Conservation (phyloP, 768 basidiomycete species). For the Leccinum incarnatum region DNA sequence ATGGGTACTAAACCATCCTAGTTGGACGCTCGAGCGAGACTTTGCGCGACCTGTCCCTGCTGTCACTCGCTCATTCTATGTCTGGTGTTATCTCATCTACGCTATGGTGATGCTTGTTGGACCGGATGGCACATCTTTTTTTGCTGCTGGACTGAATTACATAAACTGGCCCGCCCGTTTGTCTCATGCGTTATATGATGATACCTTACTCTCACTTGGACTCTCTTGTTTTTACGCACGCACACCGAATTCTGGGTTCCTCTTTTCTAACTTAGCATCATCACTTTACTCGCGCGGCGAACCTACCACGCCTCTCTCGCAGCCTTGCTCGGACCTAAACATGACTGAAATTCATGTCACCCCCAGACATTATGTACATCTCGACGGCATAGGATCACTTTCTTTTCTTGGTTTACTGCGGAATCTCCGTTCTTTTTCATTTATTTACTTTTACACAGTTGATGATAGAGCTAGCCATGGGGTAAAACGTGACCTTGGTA, state of each 20-base stretch:
- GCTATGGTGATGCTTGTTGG: conserved; percentile 11
- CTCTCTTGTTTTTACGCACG: background rate
- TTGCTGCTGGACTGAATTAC: conserved; percentile 1
- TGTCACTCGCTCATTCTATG: background rate
- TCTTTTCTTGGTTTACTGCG: background rate
- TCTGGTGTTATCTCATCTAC: conserved; percentile 3
- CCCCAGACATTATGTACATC: background rate
- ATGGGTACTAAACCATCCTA: conserved; percentile 12
- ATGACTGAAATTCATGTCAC: background rate
- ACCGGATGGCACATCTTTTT: conserved; percentile 3
- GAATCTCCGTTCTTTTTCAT: background rate
- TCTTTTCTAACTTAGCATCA: conserved; percentile 10
- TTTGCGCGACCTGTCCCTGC: background rate
- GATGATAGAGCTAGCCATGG: background rate
- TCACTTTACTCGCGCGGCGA: background rate
- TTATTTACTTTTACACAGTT: background rate
- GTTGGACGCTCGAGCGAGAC: conserved; percentile 7
- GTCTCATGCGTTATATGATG: conserved; percentile 6
- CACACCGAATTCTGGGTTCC: background rate
- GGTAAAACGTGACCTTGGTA: background rate
- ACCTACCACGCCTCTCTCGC: background rate
- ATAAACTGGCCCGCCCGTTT: background rate
- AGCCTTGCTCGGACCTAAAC: background rate
- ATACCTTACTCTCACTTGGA: conserved; percentile 14
- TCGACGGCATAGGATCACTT: background rate